Evolutionary conservation across 23 red algal species (phyloP).

Genomic region (Cyanidiococcus yangmingshanensis): DNA sequence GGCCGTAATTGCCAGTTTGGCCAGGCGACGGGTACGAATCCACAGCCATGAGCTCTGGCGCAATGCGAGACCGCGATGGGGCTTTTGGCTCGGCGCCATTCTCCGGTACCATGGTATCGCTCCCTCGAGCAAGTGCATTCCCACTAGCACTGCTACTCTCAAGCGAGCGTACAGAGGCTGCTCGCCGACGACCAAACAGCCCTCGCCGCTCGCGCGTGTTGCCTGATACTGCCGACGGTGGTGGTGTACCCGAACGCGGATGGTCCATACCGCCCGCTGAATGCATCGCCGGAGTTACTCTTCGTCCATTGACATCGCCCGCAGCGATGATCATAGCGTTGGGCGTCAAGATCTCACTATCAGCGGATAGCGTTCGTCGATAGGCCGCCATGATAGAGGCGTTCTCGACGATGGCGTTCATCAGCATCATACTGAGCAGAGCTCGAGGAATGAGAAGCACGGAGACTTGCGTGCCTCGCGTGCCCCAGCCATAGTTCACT

Average conservation of each 20-base stretch:
- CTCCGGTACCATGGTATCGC: neutral
- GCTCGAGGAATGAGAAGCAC: neutral
- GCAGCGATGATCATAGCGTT: neutral
- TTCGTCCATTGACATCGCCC: neutral
- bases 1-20: neutral
- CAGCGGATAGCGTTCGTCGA: neutral
- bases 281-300: neutral
- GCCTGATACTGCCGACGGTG: constrained; percentile 2
- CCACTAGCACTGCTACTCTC: neutral
- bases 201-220: constrained; percentile 1
- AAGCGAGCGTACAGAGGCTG: neutral
- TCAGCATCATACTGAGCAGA: constrained; percentile 1
- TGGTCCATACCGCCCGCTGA: neutral
- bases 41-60: constrained; percentile 3
- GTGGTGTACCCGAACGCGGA: neutral
- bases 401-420: constrained; percentile 5
- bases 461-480: constrained; percentile 3
- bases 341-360: neutral
- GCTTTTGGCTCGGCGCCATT: neutral
- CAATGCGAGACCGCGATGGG: neutral
- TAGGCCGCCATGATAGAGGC: neutral
- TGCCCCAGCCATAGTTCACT: constrained; percentile 10
- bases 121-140: neutral
- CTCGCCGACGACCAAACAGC: constrained; percentile 1
- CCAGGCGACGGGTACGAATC: neutral